These are phyloP conservation scores for Globomyces sp. DNA, from an alignment of 371 early-diverging fungal species.

Conservation along the genomic window DNA sequence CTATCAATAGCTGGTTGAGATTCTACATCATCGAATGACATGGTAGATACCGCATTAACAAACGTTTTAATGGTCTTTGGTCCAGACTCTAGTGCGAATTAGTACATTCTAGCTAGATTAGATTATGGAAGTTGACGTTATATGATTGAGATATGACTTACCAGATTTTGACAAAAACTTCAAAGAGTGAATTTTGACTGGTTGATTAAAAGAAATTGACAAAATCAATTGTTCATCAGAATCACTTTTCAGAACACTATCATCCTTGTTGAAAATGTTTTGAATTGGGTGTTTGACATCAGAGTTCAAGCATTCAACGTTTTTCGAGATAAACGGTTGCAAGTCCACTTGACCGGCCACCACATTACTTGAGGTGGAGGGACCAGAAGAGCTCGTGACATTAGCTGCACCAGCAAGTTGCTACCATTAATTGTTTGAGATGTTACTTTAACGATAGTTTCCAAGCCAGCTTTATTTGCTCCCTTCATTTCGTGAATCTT, in stretches of 20 bases:
- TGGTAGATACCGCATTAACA: slow-evolving; percentile 66
- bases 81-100: slow-evolving; percentile 61
- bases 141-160: slow-evolving; percentile 13
- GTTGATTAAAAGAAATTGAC: slow-evolving; percentile 82
- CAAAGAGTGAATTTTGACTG: slow-evolving; percentile 86
- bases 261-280: slow-evolving; percentile 72
- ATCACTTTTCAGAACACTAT: slow-evolving; percentile 75
- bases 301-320: slow-evolving; percentile 88
- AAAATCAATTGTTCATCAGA: slow-evolving; percentile 92
- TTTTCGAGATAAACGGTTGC: slow-evolving; percentile 64
- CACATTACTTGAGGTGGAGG: slow-evolving; percentile 26
- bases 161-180: slow-evolving; percentile 63
- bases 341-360: slow-evolving; percentile 55
- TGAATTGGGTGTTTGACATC: slow-evolving; percentile 67
- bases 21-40: slow-evolving; percentile 89
- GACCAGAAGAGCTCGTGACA: slow-evolving; percentile 35
- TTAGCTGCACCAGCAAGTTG: slow-evolving; percentile 9
- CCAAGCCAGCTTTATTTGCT: slow-evolving; percentile 51
- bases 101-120: not conserved
- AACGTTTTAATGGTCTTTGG: slow-evolving; percentile 85
- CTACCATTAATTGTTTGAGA: not conserved
- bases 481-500: slow-evolving; percentile 70
- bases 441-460: slow-evolving; percentile 24
- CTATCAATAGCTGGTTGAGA: slow-evolving; percentile 70
- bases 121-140: too few relatives aligned